Evolutionary conservation across 805 yeast species (phyloP), one percentile per base, ranked within the genome.

Genomic region (Candida xyloterini): DNA sequence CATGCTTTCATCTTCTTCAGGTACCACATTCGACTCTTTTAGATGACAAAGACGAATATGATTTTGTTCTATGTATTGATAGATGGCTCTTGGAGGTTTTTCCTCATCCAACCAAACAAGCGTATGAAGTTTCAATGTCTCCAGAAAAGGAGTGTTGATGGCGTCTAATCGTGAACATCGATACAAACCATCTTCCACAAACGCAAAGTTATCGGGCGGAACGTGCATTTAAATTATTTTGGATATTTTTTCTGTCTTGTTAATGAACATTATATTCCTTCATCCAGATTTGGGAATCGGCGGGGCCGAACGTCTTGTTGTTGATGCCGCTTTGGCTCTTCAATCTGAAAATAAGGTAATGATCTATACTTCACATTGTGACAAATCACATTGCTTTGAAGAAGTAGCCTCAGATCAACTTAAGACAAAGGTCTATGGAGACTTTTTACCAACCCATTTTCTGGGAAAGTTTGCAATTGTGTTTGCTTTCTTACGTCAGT

Each of bases 281-380:
- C 99, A 93, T 57, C 99, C 99, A 0, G 99, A 93, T 64, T 66
- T 93, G 38, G 99, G 99, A 0, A 91, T 91, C 42, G 99, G 89
- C 5, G 99, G 99, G 4, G 99, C 99, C 1, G 99, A 93, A 59
- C 71, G 99, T 43, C 71, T 95, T n/a, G 89, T 93, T 2, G 96
- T 93, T 1, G 99, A 93, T 63, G 89, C 95, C 3, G 99, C 98
- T 0, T 68, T 88, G 3, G 95, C 96, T 0, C 65, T 93, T 10
- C 28, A 39, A 21, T 34, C 33, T 3, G 30, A 31, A 6, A 33
- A 70, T 68, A 1, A 46, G 2, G 79, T 93, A 9, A 70, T 72
- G 2, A 72, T 90, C 5, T 88, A 73, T 63, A 91, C 99, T 0
- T 89, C 96, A 0, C 96, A 93, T 57, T 90, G 96, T 62, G 96